Percentiles rank a stretch among this genome's conserved stretches.
These are phyloP conservation scores for Cyclocybe cylindracea DNA, from an alignment of 768 basidiomycete genomes.

Conservation along the genomic window DNA sequence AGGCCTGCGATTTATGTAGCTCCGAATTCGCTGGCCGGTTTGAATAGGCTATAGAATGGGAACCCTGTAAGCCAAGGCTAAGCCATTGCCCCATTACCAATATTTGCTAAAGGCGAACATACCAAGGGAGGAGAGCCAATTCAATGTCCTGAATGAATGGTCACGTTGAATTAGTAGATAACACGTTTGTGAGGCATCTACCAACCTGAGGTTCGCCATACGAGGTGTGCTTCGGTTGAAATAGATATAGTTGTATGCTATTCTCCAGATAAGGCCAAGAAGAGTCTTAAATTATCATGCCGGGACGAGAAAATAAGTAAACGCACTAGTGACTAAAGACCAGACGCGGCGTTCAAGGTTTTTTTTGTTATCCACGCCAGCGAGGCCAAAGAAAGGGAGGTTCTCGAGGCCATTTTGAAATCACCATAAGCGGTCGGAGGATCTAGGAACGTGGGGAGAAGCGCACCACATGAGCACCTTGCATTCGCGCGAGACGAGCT, in stretches of 20 bases:
- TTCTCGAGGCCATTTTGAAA: slow-evolving; percentile 22
- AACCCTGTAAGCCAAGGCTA: too few relatives aligned
- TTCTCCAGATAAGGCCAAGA: slow-evolving; percentile 13
- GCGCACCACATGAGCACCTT: too few relatives aligned
- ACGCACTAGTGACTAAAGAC: slow-evolving; percentile 30
- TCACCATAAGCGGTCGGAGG: background rate
- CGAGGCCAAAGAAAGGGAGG: slow-evolving; percentile 21
- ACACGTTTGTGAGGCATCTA: background rate
- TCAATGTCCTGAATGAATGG: slow-evolving; percentile 3
- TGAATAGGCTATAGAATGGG: too few relatives aligned
- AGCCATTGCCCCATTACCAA: too few relatives aligned
- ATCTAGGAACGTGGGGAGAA: background rate
- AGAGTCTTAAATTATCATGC: too few relatives aligned
- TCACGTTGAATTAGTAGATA: background rate
- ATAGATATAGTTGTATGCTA: slow-evolving; percentile 22
- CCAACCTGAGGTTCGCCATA: slow-evolving; percentile 10
- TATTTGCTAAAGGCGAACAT: too few relatives aligned
- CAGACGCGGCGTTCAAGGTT: slow-evolving; percentile 27
- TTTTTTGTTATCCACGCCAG: slow-evolving; percentile 19
- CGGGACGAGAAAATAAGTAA: too few relatives aligned
- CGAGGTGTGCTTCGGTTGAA: slow-evolving; percentile 14
- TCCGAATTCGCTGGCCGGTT: too few relatives aligned
- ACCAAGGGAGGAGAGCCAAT: slow-evolving; percentile 12
- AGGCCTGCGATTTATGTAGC: too few relatives aligned
- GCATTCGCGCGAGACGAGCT: too few relatives aligned